Evolutionary conservation across 305 asterid species (phyloP), one percentile per base, ranked within the genome.

Genomic region (Ilex paraguariensis): DNA sequence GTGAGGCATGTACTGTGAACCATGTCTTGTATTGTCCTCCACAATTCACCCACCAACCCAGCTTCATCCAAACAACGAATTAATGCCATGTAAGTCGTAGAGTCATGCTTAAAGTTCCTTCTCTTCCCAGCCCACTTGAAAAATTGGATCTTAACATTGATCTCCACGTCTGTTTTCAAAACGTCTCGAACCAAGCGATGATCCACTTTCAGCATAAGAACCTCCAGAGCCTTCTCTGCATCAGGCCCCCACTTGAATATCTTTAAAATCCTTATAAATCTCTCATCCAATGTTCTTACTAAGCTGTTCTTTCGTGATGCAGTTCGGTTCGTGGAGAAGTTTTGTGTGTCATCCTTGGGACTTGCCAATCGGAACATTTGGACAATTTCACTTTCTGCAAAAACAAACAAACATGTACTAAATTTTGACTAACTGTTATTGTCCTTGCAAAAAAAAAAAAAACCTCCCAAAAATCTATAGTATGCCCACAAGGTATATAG

Each of bases 221-320:
- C 97, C 71, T 84, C 96, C 48, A 92, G 55, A 54, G 98, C 96
- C 80, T 85, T 92, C 71, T 89, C 98, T 10, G 98, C 89, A 78
- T 89, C 97, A 42, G 91, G 77, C 28, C 98, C 98, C 97, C 98
- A 92, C 74, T 89, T 92, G 69, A 92, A 92, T 69, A 89, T 92
- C 71, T 89, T 92, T 75, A 92, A 70, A 61, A 92, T 92, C 81
- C 96, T 77, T 50, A 92, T 80, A 60, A 92, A 92, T 75, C 98
- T 81, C 78, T 84, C 96, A 64, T 89, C 97, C 62, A 92, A 84
- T 33, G 75, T 73, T 73, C 97, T 87, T 9, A 65, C 68, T 1
- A 79, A 56, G 33, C 70, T 57, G 11, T 51, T 81, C 75, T 66
- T 88, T 67, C 79, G 67, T 15, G 36, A 31, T 44, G 68, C 32